These are phyloP conservation scores for Zymoseptoria passerinii DNA, from an alignment of 2,329 filamentous ascomycete genomes.

Conservation along the genomic window DNA sequence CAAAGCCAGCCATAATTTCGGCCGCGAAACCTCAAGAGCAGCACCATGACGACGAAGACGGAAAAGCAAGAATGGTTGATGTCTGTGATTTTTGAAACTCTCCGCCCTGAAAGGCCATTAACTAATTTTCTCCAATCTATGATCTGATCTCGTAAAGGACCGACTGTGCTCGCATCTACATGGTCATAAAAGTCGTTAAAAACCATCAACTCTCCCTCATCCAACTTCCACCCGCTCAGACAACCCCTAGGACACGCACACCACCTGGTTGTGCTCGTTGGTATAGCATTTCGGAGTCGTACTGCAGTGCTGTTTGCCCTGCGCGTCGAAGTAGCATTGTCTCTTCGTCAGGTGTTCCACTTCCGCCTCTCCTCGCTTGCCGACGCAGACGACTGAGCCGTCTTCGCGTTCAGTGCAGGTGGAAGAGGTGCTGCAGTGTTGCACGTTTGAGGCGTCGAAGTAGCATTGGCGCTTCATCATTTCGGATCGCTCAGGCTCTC, in stretches of 20 bases:
- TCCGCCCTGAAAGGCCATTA: background rate
- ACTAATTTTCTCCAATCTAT: background rate
- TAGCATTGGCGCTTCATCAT: conserved; percentile 6
- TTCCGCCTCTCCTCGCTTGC: background rate
- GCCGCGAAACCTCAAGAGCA: background rate
- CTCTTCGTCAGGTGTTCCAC: conserved; percentile 1
- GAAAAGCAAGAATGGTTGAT: background rate
- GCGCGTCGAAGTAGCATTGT: conserved; percentile 6
- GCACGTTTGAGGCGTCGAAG: conserved; percentile 1
- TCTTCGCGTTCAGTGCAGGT: conserved; percentile 1
- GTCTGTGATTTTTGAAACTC: background rate
- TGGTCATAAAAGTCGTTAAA: background rate
- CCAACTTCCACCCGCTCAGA: background rate
- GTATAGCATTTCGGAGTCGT: background rate
- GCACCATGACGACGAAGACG: background rate
- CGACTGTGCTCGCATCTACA: background rate
- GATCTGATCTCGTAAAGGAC: background rate
- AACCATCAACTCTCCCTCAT: background rate
- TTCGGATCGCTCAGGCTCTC: background rate
- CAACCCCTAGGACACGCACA: background rate
- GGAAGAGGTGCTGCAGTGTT: conserved; percentile 1
- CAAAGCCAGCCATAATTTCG: background rate
- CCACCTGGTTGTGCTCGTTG: background rate
- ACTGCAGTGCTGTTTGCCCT: conserved; percentile 3
- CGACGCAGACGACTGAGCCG: conserved; percentile 4